Evolutionary conservation across 208 protist species (phyloP).

Genomic region (Leishmania amazonensis): DNA sequence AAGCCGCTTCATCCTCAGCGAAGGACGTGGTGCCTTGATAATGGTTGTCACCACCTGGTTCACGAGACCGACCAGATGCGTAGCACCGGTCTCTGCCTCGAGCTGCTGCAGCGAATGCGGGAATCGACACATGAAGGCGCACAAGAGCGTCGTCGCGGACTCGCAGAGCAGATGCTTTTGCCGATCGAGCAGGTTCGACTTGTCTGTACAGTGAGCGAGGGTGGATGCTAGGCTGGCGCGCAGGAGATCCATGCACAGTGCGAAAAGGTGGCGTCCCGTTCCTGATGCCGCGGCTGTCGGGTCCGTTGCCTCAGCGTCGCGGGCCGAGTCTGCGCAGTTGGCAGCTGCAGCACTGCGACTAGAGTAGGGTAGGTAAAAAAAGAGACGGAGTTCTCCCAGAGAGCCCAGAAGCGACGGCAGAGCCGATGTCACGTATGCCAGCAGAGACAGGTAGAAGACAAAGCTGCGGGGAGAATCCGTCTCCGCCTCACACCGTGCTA

Average conservation of each 20-base stretch:
- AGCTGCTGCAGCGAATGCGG: slow-evolving; percentile 30
- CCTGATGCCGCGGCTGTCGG: not conserved
- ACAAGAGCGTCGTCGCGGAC: slow-evolving; percentile 20
- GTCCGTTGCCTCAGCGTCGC: not conserved
- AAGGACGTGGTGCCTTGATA: slow-evolving; percentile 4
- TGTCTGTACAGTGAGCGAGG: not conserved
- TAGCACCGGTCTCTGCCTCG: slow-evolving; percentile 8
- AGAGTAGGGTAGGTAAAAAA: slow-evolving; percentile 16
- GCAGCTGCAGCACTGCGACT: not conserved
- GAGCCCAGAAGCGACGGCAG: slow-evolving; percentile 25
- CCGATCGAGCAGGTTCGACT: not conserved
- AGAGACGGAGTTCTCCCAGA: slow-evolving; percentile 21
- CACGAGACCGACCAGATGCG: slow-evolving; percentile 13
- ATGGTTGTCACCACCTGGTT: slow-evolving; percentile 16
- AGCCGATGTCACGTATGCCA: slow-evolving; percentile 32
- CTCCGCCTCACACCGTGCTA: slow-evolving; percentile 24
- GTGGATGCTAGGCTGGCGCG: slow-evolving; percentile 4
- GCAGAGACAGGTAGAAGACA: slow-evolving; percentile 30
- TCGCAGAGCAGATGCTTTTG: slow-evolving; percentile 28
- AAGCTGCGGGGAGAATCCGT: slow-evolving; percentile 21
- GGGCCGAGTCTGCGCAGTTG: not conserved
- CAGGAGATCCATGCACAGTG: slow-evolving; percentile 21
- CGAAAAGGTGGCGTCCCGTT: slow-evolving; percentile 9
- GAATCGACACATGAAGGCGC: slow-evolving; percentile 27
- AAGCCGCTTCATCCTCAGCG: slow-evolving; percentile 16